Evolutionary conservation across 179 eudicot genomes (phyloP).

Genomic region (Monotropa hypopitys): DNA sequence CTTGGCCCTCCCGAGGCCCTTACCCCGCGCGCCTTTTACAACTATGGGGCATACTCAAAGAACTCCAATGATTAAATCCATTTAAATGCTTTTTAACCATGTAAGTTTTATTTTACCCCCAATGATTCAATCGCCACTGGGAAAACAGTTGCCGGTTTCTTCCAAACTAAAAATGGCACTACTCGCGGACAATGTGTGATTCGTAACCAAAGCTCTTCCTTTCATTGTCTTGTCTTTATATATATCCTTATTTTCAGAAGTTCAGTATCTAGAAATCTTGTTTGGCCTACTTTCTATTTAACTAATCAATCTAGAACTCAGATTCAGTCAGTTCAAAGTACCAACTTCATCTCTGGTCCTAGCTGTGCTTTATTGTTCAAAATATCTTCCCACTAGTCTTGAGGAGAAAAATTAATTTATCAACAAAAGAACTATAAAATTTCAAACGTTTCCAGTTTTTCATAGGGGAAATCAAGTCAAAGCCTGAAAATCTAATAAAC

Average conservation of each 20-base stretch:
- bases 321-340: not conserved
- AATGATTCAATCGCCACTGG: not conserved
- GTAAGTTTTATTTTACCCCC: not conserved
- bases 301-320: not conserved
- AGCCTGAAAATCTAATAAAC: not conserved
- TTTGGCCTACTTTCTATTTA: not conserved
- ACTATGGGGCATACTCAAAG: not conserved
- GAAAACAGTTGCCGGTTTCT: not conserved
- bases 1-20: no score
- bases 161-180: not conserved
- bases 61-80: not conserved
- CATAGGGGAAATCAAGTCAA: not conserved
- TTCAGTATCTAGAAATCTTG: not conserved
- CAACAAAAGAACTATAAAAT: not conserved
- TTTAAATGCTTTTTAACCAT: not conserved
- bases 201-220: not conserved
- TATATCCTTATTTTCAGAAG: not conserved
- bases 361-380: not conserved
- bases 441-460: not conserved
- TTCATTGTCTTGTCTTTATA: not conserved
- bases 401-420: not conserved
- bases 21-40: no score
- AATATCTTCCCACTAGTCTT: not conserved
- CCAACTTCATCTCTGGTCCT: not conserved
- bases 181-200: not conserved